phyloP scores from a whole-genome alignment of 352 stramenopile species.

The Globisporangium viniferum region DNA sequence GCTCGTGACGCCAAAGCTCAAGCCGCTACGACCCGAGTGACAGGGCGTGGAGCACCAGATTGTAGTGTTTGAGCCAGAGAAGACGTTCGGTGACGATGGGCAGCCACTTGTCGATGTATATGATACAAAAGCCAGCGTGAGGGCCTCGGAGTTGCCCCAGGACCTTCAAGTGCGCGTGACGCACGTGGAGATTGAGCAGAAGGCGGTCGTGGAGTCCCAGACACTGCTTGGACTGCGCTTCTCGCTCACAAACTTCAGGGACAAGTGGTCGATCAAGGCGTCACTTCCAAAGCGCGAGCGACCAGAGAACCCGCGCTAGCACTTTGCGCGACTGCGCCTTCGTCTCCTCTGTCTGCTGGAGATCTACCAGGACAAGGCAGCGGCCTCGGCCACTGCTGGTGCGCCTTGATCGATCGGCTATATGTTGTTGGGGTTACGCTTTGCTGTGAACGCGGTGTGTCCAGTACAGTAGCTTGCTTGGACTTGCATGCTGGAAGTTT shows the following conservation, averaged over 20 bases:
- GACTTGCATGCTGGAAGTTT: no score
- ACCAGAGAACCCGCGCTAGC: not conserved
- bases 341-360: not conserved
- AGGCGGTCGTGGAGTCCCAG: not conserved
- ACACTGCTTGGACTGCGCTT: not conserved
- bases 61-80: not conserved
- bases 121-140: not conserved
- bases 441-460: no score
- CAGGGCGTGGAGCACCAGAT: not conserved
- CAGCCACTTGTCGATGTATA: not conserved
- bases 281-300: not conserved
- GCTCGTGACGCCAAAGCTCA: not conserved
- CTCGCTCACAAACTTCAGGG: not conserved
- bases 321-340: not conserved
- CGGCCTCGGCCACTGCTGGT: not conserved
- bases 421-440: not conserved
- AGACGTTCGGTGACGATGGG: not conserved
- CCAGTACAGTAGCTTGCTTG: no score
- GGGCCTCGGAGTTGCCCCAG: not conserved
- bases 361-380: not conserved
- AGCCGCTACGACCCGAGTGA: not conserved
- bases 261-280: not conserved
- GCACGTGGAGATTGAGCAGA: not conserved
- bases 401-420: not conserved
- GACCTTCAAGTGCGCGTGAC: not conserved